Evolutionary conservation across 352 stramenopile genomes (phyloP).

Genomic region (Elongisporangium anandrum): DNA sequence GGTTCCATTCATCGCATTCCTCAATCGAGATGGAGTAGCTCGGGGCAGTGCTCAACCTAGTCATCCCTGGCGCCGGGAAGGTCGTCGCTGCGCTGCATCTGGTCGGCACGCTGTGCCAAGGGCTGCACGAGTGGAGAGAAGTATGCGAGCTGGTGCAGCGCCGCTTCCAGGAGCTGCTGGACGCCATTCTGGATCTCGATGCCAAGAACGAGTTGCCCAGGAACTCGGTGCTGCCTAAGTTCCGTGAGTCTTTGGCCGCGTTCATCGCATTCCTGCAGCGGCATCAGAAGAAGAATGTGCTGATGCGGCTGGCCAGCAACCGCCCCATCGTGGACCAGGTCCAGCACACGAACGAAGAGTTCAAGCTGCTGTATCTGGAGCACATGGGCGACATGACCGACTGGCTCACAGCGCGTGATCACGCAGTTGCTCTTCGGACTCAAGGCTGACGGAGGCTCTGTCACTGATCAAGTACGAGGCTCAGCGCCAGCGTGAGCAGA

Average conservation of each 20-base stretch:
- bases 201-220: constrained; percentile 26
- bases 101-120: constrained; percentile 16
- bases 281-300: constrained; percentile 13
- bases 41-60: constrained; percentile 10
- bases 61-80: constrained; percentile 31
- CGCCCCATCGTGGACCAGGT: constrained; percentile 9
- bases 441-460: constrained; percentile 16
- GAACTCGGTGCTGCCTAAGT: constrained; percentile 30
- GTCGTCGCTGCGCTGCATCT: constrained; percentile 20
- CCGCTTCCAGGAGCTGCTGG: constrained; percentile 22
- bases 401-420: constrained; percentile 6
- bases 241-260: constrained; percentile 21
- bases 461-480: constrained; percentile 21
- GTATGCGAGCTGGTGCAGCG: constrained; percentile 13
- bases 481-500: constrained; percentile 4
- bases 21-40: not conserved
- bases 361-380: constrained; percentile 16
- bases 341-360: constrained; percentile 13
- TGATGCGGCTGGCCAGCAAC: constrained; percentile 10
- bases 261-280: constrained; percentile 24
- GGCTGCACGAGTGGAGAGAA: constrained; percentile 19
- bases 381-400: constrained; percentile 15
- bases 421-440: constrained; percentile 3
- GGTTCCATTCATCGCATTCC: too few relatives aligned
- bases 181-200: constrained; percentile 33